A percentile compares a stretch with the other conserved stretches of the same genome.
Evolutionary conservation across 768 basidiomycete species (phyloP).

Genomic region (Lentinula aciculospora): DNA sequence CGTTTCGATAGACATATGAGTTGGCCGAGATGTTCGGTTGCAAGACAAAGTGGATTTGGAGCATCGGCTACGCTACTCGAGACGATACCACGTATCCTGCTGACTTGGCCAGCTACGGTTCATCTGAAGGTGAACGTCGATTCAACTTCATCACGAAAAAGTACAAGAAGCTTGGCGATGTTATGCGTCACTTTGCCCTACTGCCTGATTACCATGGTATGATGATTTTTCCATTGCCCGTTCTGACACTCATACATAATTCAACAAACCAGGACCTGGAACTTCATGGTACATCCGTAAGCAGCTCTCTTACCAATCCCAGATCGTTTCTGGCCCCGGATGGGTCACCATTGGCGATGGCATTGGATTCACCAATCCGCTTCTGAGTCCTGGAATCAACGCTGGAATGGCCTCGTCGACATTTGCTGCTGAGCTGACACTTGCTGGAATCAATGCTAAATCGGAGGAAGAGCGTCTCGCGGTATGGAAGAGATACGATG

Average conservation of each 20-base stretch:
- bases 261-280: constrained; percentile 6
- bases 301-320: constrained; percentile 11
- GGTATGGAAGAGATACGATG: background rate
- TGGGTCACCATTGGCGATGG: constrained; percentile 13
- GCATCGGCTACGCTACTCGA: constrained; percentile 11
- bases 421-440: constrained; percentile 9
- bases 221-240: background rate
- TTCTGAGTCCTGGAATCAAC: constrained; percentile 14
- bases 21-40: constrained; percentile 10
- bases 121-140: constrained; percentile 8
- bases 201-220: constrained; percentile 7
- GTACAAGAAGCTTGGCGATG: constrained; percentile 11
- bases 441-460: background rate
- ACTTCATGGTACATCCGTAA: constrained; percentile 14
- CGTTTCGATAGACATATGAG: constrained; percentile 1
- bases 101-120: constrained; percentile 10
- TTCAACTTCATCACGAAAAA: constrained; percentile 13
- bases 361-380: constrained; percentile 13
- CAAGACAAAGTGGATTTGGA: constrained; percentile 11
- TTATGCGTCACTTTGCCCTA: constrained; percentile 11
- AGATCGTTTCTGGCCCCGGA: constrained; percentile 11
- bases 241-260: background rate
- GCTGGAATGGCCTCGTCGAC: constrained; percentile 11
- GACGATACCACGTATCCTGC: constrained; percentile 11
- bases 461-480: background rate